Conservation (phyloP, 1,139 yeast species). For the Pichia sp. region DNA sequence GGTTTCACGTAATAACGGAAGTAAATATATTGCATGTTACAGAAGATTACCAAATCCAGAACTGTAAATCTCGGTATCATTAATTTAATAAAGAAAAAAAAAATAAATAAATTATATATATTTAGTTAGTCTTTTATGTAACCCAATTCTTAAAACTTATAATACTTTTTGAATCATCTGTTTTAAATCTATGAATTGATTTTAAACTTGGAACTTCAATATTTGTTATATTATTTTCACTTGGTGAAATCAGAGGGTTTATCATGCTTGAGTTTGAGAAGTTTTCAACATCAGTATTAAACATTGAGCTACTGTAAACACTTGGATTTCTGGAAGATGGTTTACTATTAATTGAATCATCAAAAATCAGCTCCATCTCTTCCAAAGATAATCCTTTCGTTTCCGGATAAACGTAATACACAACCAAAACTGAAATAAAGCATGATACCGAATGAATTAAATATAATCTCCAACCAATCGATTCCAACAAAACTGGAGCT, state of each 20-base stretch:
- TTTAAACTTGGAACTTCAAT: constrained; percentile 39
- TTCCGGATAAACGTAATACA: constrained; percentile 71
- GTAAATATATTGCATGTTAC: constrained; percentile 84
- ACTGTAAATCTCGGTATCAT: constrained; percentile 14
- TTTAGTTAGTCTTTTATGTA: not conserved
- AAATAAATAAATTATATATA: not conserved
- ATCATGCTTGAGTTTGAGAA: not conserved
- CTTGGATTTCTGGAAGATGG: constrained; percentile 15
- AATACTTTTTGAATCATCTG: constrained; percentile 31
- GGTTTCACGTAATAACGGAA: constrained; percentile 83
- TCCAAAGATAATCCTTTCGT: constrained; percentile 85
- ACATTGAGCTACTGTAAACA: not conserved
- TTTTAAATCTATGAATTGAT: constrained; percentile 31
- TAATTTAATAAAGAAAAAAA: not conserved
- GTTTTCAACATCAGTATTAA: not conserved
- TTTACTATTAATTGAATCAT: constrained; percentile 31
- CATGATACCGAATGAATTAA: constrained; percentile 77
- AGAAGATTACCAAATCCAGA: constrained; percentile 60
- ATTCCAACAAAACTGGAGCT: constrained; percentile 78
- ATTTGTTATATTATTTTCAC: constrained; percentile 21
- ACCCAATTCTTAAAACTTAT: constrained; percentile 33
- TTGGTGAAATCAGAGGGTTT: constrained; percentile 1
- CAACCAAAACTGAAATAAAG: constrained; percentile 61
- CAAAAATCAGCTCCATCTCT: constrained; percentile 81
- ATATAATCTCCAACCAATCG: constrained; percentile 73